Base-by-base conservation (phyloP, 2,329 filamentous ascomycete genomes). In the Cercospora beticola region DNA sequence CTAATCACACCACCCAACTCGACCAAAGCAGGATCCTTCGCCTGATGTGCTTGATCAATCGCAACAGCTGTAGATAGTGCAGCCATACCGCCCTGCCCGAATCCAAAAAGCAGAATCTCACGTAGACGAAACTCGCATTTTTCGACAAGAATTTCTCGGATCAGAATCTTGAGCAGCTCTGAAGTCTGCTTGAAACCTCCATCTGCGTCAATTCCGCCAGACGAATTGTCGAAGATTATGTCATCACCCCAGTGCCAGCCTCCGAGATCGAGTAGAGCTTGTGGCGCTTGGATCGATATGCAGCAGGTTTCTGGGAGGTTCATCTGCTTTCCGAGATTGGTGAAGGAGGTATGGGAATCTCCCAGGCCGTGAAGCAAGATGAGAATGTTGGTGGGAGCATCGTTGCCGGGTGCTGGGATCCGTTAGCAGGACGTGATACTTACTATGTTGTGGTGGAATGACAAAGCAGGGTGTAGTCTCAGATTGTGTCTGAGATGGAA, bases 311-410 rank as follows among this genome's bases (percentile, higher is more conserved):
- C 91, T 0, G 93, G 92, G 3, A 97, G 87, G 69, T 86, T 84
- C 69, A 97, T 81, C 73, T 87, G 88, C 66, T 84, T 83, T 21
- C 89, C 92, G 70, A 97, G 90, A 56, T 82, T 81, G 68, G 87
- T 85, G 78, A 95, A 96, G 40, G 91, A 84, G 3, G 78, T 76
- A 68, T 92, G 86, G 36, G 86, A 88, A 81, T 97, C 93, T 70
- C 93, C 93, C 12, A 97, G 86, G 71, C 93, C 93, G 79, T 97
- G 93, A 67, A 97, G 88, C 62, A 97, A 86, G 76, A 97, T 82
- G 70, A 97, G 87, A 73, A 96, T 85, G 74, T 94, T 90, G 54
- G 89, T 91, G 9, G 90, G 87, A 12, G 86, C 86, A 69, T 90
- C 87, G 28, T 78, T 76, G 33, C 74, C 70, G 43, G 86, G 75